phyloP scores from a whole-genome alignment of 352 stramenopile species.

The Phytophthora hibernalis region DNA sequence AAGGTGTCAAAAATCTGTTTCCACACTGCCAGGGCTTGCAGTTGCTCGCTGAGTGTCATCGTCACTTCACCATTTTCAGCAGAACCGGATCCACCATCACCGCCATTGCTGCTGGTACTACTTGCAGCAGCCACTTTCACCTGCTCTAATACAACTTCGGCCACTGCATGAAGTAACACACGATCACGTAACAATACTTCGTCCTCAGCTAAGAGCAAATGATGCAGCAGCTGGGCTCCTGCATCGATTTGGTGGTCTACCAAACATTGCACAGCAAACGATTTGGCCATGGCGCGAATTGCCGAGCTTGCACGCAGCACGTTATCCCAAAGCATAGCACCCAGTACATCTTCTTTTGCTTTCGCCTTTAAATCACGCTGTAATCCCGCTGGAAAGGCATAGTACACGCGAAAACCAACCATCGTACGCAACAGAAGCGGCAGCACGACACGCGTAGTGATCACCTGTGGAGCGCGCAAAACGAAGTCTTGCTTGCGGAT shows the following conservation, averaged over 20 bases:
- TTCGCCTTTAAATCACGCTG: slow-evolving; percentile 47
- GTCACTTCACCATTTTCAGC: slow-evolving; percentile 47
- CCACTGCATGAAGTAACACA: slow-evolving; percentile 77
- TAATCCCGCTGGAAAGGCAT: slow-evolving; percentile 44
- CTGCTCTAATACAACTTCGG: slow-evolving; percentile 65
- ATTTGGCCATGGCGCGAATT: slow-evolving; percentile 72
- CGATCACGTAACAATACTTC: slow-evolving; percentile 73
- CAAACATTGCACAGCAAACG: slow-evolving; percentile 73
- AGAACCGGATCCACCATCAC: slow-evolving; percentile 24
- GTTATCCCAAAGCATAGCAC: slow-evolving; percentile 67
- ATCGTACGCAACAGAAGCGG: slow-evolving; percentile 75
- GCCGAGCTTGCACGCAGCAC: slow-evolving; percentile 75
- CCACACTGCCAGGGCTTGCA: slow-evolving; percentile 59
- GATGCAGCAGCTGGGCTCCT: slow-evolving; percentile 58
- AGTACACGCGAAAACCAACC: slow-evolving; percentile 54
- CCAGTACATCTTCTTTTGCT: slow-evolving; percentile 59
- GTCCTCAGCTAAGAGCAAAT: slow-evolving; percentile 67
- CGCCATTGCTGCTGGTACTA: slow-evolving; percentile 28
- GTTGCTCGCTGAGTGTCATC: slow-evolving; percentile 47
- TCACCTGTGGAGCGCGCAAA: slow-evolving; percentile 76
- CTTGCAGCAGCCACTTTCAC: slow-evolving; percentile 43
- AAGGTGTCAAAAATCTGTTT: slow-evolving; percentile 70
- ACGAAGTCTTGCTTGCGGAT: slow-evolving; percentile 86
- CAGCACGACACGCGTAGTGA: slow-evolving; percentile 83
- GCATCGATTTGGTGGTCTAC: slow-evolving; percentile 68